A percentile compares a stretch with the other conserved stretches of the same genome.
Evolutionary conservation across 768 basidiomycete species (phyloP).

Genomic region (Suillus occidentalis): DNA sequence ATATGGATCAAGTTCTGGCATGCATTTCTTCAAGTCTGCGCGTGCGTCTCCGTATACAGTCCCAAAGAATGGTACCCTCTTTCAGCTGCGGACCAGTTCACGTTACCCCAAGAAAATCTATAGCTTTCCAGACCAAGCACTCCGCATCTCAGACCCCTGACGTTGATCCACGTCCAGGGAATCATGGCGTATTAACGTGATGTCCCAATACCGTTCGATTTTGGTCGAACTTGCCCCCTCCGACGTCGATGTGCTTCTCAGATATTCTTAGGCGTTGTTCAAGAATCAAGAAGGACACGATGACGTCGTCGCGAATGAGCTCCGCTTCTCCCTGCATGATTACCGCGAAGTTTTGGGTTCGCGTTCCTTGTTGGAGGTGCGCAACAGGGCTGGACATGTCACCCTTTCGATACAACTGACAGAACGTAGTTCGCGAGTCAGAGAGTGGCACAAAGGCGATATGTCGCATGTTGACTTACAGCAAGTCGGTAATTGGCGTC

Average conservation of each 20-base stretch:
- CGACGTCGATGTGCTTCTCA: slow-evolving; percentile 13
- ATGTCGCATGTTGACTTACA: slow-evolving; percentile 7
- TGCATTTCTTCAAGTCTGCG: not conserved
- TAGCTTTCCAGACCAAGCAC: not conserved
- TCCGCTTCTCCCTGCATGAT: slow-evolving; percentile 13
- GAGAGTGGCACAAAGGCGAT: not conserved
- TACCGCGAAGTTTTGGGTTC: slow-evolving; percentile 11
- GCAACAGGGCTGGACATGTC: slow-evolving; percentile 10
- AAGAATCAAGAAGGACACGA: slow-evolving; percentile 17
- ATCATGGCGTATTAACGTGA: not conserved
- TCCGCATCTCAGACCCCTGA: not conserved
- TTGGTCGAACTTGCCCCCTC: slow-evolving; percentile 16
- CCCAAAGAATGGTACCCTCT: not conserved
- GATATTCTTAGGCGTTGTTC: slow-evolving; percentile 14
- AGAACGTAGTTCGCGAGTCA: not conserved
- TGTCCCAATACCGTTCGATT: slow-evolving; percentile 12
- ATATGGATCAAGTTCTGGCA: not conserved
- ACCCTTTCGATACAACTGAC: slow-evolving; percentile 14
- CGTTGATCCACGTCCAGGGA: not conserved
- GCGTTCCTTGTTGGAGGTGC: slow-evolving; percentile 8
- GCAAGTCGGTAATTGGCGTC: slow-evolving; percentile 13
- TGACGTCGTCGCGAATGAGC: slow-evolving; percentile 14
- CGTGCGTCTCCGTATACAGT: not conserved
- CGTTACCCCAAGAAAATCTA: not conserved
- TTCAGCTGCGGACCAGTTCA: not conserved